phyloP scores from a whole-genome alignment of 345 rosid genomes.

The Jatropha curcas region DNA sequence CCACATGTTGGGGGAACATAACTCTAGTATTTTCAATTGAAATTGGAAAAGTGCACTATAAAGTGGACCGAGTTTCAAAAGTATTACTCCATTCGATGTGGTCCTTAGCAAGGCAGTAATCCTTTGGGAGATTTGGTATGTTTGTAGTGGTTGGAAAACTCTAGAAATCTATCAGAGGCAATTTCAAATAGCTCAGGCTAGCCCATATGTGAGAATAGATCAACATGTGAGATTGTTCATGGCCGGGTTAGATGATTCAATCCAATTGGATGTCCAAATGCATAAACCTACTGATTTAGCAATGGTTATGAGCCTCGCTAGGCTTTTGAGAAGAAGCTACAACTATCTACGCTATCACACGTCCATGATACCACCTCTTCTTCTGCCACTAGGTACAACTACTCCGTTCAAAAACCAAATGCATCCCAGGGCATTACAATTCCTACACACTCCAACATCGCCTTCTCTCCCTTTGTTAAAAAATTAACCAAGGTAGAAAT shows the following conservation, averaged over 20 bases:
- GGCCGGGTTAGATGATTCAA: background rate
- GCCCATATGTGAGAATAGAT: background rate
- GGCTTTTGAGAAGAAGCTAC: background rate
- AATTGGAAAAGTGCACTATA: no score
- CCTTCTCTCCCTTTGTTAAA: background rate
- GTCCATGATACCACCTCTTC: no score
- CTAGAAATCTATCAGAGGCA: background rate
- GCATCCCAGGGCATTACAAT: background rate
- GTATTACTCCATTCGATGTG: no score
- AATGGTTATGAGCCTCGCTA: background rate
- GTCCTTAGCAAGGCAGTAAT: no score
- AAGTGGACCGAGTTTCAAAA: no score
- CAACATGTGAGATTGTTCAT: background rate
- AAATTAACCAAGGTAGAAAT: background rate
- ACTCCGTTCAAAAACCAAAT: background rate
- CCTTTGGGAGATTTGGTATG: background rate
- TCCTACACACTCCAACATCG: no score
- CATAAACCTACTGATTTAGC: background rate
- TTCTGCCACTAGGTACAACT: background rate
- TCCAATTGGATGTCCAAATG: background rate
- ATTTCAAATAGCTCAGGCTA: background rate
- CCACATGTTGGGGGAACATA: no score
- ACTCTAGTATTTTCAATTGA: no score
- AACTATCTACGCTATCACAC: no score
- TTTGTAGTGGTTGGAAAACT: background rate